These are phyloP conservation scores for Quercus tomentella DNA, from an alignment of 331 rosid species.

Conservation along the genomic window DNA sequence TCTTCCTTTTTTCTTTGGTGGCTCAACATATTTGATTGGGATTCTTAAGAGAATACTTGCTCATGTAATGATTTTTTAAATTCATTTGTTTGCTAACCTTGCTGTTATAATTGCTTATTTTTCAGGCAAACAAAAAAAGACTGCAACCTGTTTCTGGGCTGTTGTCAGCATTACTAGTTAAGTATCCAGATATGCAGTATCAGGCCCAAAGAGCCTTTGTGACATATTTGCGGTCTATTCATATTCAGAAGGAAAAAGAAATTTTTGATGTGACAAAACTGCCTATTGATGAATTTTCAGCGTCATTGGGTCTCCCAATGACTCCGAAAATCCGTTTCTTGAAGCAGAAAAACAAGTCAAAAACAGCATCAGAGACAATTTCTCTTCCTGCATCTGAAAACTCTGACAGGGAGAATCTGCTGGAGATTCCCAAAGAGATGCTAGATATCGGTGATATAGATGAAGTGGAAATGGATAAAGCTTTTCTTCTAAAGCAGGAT, in stretches of 20 bases:
- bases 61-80: not conserved
- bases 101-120: conserved; percentile 16
- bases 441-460: conserved; percentile 32
- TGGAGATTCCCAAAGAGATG: conserved; percentile 36
- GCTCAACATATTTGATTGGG: not conserved
- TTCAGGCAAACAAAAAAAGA: conserved; percentile 60
- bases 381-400: conserved; percentile 33
- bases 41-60: not conserved
- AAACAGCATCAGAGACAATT: conserved; percentile 22
- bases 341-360: conserved; percentile 51
- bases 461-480: conserved; percentile 42
- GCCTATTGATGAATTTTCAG: conserved; percentile 67
- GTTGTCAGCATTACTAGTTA: conserved; percentile 70
- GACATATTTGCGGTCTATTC: conserved; percentile 71
- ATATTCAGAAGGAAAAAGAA: conserved; percentile 76
- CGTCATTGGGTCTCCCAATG: conserved; percentile 84
- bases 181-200: conserved; percentile 69
- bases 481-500: conserved; percentile 31
- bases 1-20: not conserved
- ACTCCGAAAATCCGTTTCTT: conserved; percentile 76
- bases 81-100: conserved; percentile 11
- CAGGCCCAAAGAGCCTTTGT: conserved; percentile 75
- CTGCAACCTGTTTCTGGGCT: conserved; percentile 68
- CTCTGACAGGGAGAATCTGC: conserved; percentile 30
- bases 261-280: conserved; percentile 74